Evolutionary conservation across 2,329 filamentous ascomycete genomes (phyloP), one percentile per base, ranked within the genome.

Genomic region (Leptographium wingfieldii): DNA sequence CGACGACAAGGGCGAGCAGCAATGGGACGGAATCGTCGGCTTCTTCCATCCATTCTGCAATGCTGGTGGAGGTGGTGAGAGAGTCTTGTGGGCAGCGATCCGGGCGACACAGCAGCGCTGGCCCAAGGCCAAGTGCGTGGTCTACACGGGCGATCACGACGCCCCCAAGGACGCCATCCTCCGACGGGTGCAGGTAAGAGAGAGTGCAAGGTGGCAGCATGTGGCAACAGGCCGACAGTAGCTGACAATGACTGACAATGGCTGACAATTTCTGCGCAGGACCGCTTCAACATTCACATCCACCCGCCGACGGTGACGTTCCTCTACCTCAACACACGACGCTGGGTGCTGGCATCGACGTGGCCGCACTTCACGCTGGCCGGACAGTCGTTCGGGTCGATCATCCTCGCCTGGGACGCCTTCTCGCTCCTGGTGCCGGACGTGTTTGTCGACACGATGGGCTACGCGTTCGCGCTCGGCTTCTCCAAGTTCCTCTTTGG

Each of bases 21-120:
- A 87, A 54, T 96, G 89, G 88, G 79, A 85, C 63, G 92, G 92
- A 38, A 84, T 96, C 58, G 83, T 97, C 63, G 94, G 90, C 55
- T 97, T 99, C 79, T 96, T 99, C 70, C 94, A 99, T 72, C 94
- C 94, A 1, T 99, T 96, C 72, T 97, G 94, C 73, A 97, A 99
- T 76, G 94, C 94, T 57, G 94, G 94, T 59, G 94, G 94, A 33
- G 94, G 94, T 62, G 94, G 94, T 63, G 94, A 99, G 74, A 81
- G 94, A 71, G 94, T 99, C 52, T 83, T 99, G 31, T 99, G 95
- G 90, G 92, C 92, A 60, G 94, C 94, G 12, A 89, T 99, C 62
- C 84, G 90, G 62, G 90, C 92, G 49, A 96, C 90, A 2, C 94
- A 97, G 73, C 82, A 85, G 67, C 83, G 87, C 65, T 96, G 90